These are phyloP conservation scores for Dorcoceras hygrometricum DNA, from an alignment of 257 asterid species.

Conservation along the genomic window DNA sequence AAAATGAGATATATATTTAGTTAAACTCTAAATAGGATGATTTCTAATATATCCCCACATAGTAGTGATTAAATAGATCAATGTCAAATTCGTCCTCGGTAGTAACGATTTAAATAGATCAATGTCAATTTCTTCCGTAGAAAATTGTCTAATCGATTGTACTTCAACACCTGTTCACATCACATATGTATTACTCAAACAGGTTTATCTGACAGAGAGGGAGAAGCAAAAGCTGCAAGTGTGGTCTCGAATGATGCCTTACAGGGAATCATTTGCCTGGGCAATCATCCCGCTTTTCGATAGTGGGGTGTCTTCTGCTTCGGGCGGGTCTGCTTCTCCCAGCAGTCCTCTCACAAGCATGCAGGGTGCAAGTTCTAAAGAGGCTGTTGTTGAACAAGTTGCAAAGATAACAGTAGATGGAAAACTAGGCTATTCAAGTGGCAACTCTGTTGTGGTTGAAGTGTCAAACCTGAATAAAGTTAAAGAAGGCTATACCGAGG, in stretches of 20 bases:
- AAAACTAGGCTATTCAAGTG: slow-evolving; percentile 81
- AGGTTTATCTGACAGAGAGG: slow-evolving; percentile 93
- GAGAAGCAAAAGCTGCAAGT: slow-evolving; percentile 98
- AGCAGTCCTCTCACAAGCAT: slow-evolving; percentile 89
- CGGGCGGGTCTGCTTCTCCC: slow-evolving; percentile 91
- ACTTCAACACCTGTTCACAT: slow-evolving; percentile 4
- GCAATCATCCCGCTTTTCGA: slow-evolving; percentile 97
- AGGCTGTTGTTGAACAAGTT: slow-evolving; percentile 65
- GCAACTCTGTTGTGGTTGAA: slow-evolving; percentile 90
- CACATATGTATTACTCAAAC: slow-evolving; percentile 14
- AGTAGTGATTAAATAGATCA: background rate
- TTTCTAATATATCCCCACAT: slow-evolving; percentile 17
- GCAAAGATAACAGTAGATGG: slow-evolving; percentile 86
- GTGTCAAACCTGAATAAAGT: slow-evolving; percentile 97
- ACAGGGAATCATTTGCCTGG: slow-evolving; percentile 95
- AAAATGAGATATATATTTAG: slow-evolving; percentile 17
- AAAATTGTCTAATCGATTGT: slow-evolving; percentile 1
- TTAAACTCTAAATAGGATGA: slow-evolving; percentile 10
- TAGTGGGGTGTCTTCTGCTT: slow-evolving; percentile 64
- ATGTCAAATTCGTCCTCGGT: background rate
- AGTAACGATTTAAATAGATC: background rate
- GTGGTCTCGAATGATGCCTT: slow-evolving; percentile 97
- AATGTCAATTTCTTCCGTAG: background rate
- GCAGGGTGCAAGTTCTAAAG: slow-evolving; percentile 71
- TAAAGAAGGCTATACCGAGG: slow-evolving; percentile 96